These are phyloP conservation scores for Cercophora samala DNA, from an alignment of 495 filamentous ascomycete species.

Conservation along the genomic window DNA sequence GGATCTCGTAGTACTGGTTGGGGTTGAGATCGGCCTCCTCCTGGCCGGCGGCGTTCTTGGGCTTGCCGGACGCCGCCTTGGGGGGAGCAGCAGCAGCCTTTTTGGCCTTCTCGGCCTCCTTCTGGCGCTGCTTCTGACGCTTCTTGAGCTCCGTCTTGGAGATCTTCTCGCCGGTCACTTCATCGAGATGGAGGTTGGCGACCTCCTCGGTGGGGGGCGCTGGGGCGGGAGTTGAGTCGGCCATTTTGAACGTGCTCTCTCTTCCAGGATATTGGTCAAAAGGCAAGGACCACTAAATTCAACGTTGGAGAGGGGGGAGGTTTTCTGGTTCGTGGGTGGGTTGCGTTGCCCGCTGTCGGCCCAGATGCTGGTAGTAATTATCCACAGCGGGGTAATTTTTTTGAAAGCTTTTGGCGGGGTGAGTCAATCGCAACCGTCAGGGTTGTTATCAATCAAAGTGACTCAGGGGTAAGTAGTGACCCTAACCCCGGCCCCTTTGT, in stretches of 20 bases:
- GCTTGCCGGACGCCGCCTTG: slow-evolving; percentile 62
- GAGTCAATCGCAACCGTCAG: slow-evolving; percentile 1
- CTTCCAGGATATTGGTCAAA: neutral
- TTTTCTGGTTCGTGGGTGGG: slow-evolving; percentile 9
- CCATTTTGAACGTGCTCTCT: slow-evolving; percentile 40
- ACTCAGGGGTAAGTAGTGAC: neutral
- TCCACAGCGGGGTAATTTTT: slow-evolving; percentile 24
- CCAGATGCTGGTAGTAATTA: slow-evolving; percentile 9
- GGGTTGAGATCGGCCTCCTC: slow-evolving; percentile 65
- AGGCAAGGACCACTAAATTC: neutral
- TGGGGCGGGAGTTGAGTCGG: slow-evolving; percentile 39
- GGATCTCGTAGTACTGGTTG: slow-evolving; percentile 96
- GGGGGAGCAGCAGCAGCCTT: slow-evolving; percentile 74
- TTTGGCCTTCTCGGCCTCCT: slow-evolving; percentile 81
- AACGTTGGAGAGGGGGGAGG: slow-evolving; percentile 7
- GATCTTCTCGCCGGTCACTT: slow-evolving; percentile 76
- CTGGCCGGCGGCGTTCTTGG: slow-evolving; percentile 51
- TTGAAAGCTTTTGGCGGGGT: slow-evolving; percentile 5
- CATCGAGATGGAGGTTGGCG: slow-evolving; percentile 75
- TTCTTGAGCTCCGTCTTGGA: slow-evolving; percentile 94
- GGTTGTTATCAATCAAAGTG: neutral
- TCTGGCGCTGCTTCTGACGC: slow-evolving; percentile 85
- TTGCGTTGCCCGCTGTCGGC: neutral
- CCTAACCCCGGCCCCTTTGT: slow-evolving; percentile 7
- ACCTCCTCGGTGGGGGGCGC: slow-evolving; percentile 54